Percentiles rank a stretch among this genome's conserved stretches.
phyloP scores from a whole-genome alignment of 805 yeast genomes.

The Candida nemodendra region DNA sequence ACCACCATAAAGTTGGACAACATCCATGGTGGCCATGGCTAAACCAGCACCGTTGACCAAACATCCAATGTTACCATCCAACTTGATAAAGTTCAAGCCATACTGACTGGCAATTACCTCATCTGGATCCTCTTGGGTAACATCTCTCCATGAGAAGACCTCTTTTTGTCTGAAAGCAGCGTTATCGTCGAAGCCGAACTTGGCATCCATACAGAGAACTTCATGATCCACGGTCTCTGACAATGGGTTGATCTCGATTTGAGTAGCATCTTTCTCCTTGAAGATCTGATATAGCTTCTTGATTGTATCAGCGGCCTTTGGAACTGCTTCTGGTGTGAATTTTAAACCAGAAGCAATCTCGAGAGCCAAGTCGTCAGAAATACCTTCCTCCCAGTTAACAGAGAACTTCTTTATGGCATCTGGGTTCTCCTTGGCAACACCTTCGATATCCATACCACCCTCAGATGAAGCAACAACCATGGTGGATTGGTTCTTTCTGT shows the following conservation, averaged over 20 bases:
- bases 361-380: conserved; percentile 71
- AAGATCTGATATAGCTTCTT: conserved; percentile 87
- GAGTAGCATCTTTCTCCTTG: conserved; percentile 91
- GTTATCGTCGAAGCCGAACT: conserved; percentile 96
- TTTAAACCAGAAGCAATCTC: conserved; percentile 80
- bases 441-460: conserved; percentile 99
- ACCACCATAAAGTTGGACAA: conserved; percentile 97
- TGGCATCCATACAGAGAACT: conserved; percentile 98
- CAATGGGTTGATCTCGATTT: conserved; percentile 97
- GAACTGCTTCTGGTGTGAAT: conserved; percentile 70
- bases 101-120: conserved; percentile 89
- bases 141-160: conserved; percentile 94
- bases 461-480: conserved; percentile 93
- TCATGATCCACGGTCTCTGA: conserved; percentile 88
- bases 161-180: conserved; percentile 94
- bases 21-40: conserved; percentile 99
- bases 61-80: conserved; percentile 98
- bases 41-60: conserved; percentile 99
- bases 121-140: conserved; percentile 96
- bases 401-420: conserved; percentile 87
- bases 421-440: conserved; percentile 91
- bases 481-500: conserved; percentile 87
- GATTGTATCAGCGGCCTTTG: conserved; percentile 85
- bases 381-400: conserved; percentile 74
- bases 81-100: conserved; percentile 93